These are phyloP conservation scores for Platismatia glauca DNA, from an alignment of 495 filamentous ascomycete species.

Conservation along the genomic window DNA sequence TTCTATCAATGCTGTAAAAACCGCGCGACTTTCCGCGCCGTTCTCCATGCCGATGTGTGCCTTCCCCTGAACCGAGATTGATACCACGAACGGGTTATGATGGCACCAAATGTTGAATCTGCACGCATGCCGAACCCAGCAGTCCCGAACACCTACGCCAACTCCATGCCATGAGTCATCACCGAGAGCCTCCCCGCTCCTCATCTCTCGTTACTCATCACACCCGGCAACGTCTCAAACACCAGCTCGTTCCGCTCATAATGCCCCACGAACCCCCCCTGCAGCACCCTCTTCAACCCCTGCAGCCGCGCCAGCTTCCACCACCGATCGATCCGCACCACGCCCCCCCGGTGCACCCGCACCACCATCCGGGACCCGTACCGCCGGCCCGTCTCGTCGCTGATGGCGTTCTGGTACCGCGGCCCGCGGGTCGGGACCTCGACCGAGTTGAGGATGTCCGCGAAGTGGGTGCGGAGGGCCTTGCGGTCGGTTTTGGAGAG, in stretches of 20 bases:
- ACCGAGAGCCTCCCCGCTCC: not conserved
- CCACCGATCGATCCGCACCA: constrained; percentile 81
- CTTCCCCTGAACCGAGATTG: not conserved
- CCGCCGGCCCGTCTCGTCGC: constrained; percentile 59
- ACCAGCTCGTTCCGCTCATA: constrained; percentile 75
- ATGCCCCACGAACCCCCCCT: constrained; percentile 72
- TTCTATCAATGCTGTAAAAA: not conserved
- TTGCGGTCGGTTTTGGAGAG: constrained; percentile 59
- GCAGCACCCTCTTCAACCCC: constrained; percentile 64
- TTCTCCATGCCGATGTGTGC: not conserved
- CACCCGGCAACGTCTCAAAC: constrained; percentile 56
- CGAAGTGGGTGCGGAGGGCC: constrained; percentile 65
- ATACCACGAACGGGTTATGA: not conserved
- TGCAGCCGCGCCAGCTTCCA: constrained; percentile 76
- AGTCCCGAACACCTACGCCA: not conserved
- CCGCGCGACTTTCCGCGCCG: not conserved
- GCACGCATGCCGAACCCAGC: not conserved
- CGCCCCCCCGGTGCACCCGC: constrained; percentile 59
- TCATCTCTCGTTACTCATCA: not conserved
- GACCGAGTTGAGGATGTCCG: constrained; percentile 75
- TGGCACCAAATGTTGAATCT: not conserved
- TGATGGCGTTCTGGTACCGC: constrained; percentile 60
- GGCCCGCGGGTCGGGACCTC: constrained; percentile 69
- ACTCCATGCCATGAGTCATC: not conserved
- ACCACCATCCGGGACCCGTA: constrained; percentile 74